Conservation (phyloP, 2,329 filamentous ascomycete species). For the Diaporthe citrichinensis region DNA sequence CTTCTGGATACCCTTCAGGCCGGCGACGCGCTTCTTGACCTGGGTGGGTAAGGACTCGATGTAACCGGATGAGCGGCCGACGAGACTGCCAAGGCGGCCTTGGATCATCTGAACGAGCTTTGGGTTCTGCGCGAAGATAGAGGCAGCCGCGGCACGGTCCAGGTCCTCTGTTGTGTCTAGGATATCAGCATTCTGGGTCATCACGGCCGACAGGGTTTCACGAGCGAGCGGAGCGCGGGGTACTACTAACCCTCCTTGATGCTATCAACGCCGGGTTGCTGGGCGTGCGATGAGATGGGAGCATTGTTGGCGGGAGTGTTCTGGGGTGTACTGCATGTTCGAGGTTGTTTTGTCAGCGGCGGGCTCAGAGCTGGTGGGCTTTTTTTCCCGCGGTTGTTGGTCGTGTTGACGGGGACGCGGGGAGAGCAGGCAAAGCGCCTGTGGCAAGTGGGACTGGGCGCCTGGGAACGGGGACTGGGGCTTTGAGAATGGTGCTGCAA, state of each 20-base stretch:
- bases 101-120: constrained; percentile 97
- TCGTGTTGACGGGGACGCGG: constrained; percentile 30
- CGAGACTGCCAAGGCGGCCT: constrained; percentile 91
- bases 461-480: constrained; percentile 29
- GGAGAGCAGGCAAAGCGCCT: constrained; percentile 28
- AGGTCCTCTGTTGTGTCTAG: constrained; percentile 79
- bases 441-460: constrained; percentile 33
- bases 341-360: constrained; percentile 46
- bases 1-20: constrained; percentile 98
- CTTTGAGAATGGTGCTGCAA: constrained; percentile 45
- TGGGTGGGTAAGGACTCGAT: constrained; percentile 93
- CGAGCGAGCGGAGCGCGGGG: constrained; percentile 31
- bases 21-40: constrained; percentile 93
- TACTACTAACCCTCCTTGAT: constrained; percentile 93
- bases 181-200: constrained; percentile 42
- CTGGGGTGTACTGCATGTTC: constrained; percentile 86
- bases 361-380: constrained; percentile 29
- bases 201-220: constrained; percentile 7
- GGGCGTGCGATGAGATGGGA: constrained; percentile 96
- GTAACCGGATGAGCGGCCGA: constrained; percentile 96
- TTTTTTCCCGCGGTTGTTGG: constrained; percentile 38
- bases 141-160: constrained; percentile 87
- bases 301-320: constrained; percentile 97
- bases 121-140: constrained; percentile 96
- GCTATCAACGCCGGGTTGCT: constrained; percentile 92